Evolutionary conservation across 352 stramenopile genomes (phyloP).

Genomic region (Phytophthora ohioensis): DNA sequence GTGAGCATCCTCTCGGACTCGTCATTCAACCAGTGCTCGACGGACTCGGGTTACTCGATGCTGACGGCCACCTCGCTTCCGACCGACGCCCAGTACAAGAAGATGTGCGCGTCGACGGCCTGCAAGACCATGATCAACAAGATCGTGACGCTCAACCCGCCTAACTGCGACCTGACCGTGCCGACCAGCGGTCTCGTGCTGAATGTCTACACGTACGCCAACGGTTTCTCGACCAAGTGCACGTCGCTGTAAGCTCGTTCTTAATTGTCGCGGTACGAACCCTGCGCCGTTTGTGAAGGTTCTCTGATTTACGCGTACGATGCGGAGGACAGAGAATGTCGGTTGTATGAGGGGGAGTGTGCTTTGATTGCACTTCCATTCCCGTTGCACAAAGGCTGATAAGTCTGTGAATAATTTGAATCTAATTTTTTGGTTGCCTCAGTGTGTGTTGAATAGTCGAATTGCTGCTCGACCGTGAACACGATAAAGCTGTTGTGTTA

Average conservation of each 20-base stretch:
- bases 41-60: constrained; percentile 39
- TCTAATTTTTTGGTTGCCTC: not conserved
- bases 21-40: constrained; percentile 32
- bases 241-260: constrained; percentile 18
- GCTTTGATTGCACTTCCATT: too few species aligned
- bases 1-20: constrained; percentile 30
- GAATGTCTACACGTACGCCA: constrained; percentile 41
- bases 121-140: constrained; percentile 36
- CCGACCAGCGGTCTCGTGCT: constrained; percentile 39
- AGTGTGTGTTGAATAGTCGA: too few species aligned
- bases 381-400: too few species aligned
- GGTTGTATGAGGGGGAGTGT: too few species aligned
- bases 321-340: too few species aligned
- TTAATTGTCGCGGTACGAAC: too few species aligned
- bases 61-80: constrained; percentile 34
- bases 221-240: constrained; percentile 32
- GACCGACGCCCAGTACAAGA: constrained; percentile 25
- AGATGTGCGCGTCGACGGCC: constrained; percentile 38
- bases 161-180: constrained; percentile 43
- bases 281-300: too few species aligned
- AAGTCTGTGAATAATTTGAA: too few species aligned
- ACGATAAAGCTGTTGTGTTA: too few species aligned
- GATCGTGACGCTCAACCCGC: constrained; percentile 34
- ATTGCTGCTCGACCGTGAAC: too few species aligned
- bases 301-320: too few species aligned